A percentile compares a stretch with the other conserved stretches of the same genome.
Conservation (phyloP, 208 protist species). For the Strigomonas galati region DNA sequence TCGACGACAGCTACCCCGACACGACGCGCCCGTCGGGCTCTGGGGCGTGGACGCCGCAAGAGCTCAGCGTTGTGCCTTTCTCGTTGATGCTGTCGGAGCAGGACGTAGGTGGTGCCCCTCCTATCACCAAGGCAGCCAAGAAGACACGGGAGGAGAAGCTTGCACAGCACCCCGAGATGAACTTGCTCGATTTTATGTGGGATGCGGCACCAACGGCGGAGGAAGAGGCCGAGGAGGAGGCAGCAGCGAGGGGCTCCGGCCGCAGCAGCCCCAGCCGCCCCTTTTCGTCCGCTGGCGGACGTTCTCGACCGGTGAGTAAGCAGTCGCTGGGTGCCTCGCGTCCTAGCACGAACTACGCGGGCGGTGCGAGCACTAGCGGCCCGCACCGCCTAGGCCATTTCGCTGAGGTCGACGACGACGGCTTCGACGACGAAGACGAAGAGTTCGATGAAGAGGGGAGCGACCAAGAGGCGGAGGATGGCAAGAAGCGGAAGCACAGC, state of each 20-base stretch:
- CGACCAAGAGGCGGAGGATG: not conserved
- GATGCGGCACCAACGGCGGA: conserved; percentile 21
- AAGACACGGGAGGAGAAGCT: not conserved
- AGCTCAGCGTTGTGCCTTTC: conserved; percentile 48
- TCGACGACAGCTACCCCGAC: not conserved
- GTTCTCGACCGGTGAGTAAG: not conserved
- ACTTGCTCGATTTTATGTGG: conserved; percentile 76
- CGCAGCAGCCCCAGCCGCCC: not conserved
- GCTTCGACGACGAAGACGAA: not conserved
- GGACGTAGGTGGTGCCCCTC: not conserved
- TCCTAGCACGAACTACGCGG: not conserved
- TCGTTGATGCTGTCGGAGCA: conserved; percentile 4
- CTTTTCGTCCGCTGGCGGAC: not conserved
- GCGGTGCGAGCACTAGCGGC: not conserved
- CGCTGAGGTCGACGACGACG: not conserved
- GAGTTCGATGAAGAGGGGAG: not conserved
- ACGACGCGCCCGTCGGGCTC: conserved; percentile 2
- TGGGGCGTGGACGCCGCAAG: conserved; percentile 9
- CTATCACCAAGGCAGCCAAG: too few species aligned
- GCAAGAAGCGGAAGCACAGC: too few species aligned
- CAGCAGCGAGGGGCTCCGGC: not conserved
- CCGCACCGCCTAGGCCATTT: not conserved
- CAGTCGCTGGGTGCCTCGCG: not conserved
- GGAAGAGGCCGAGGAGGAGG: conserved; percentile 4
- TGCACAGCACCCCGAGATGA: conserved; percentile 20